A percentile compares a stretch with the other conserved stretches of the same genome.
Evolutionary conservation across 805 yeast species (phyloP).

Genomic region (Saturnispora besseyi): DNA sequence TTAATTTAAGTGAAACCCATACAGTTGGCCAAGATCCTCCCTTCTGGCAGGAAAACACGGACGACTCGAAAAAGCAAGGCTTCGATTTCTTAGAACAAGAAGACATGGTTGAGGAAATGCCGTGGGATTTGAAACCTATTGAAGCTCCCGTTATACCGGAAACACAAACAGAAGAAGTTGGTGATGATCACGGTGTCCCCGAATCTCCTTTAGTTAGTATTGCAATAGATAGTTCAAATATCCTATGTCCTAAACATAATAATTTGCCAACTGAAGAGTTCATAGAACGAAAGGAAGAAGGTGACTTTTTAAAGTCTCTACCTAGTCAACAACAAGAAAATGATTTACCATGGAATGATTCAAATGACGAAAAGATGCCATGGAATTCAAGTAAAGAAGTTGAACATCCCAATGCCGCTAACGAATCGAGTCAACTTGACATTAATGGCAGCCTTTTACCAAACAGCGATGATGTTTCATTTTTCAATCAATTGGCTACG

Average conservation of each 20-base stretch:
- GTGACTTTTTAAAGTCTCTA: neutral
- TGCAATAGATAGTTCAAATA: too few relatives aligned
- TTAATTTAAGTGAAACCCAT: too few relatives aligned
- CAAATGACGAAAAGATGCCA: slow-evolving; percentile 5
- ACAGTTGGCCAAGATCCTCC: too few relatives aligned
- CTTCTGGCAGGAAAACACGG: too few relatives aligned
- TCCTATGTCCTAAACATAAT: neutral
- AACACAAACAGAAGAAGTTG: too few relatives aligned
- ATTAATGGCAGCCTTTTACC: neutral
- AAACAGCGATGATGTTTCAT: slow-evolving; percentile 6
- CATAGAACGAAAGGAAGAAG: neutral
- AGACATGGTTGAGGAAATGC: too few relatives aligned
- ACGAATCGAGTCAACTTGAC: neutral
- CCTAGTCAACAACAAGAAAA: neutral
- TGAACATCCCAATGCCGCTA: neutral
- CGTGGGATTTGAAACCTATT: too few relatives aligned
- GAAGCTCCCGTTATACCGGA: too few relatives aligned
- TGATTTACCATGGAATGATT: neutral
- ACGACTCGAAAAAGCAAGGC: too few relatives aligned
- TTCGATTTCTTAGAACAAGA: too few relatives aligned
- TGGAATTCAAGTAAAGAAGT: slow-evolving; percentile 1
- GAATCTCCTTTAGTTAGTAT: too few relatives aligned
- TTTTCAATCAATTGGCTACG: slow-evolving; percentile 6
- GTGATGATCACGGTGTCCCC: too few relatives aligned
- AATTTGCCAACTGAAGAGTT: neutral